Conservation (phyloP, 768 basidiomycete species). For the Gyrodon lividus region DNA sequence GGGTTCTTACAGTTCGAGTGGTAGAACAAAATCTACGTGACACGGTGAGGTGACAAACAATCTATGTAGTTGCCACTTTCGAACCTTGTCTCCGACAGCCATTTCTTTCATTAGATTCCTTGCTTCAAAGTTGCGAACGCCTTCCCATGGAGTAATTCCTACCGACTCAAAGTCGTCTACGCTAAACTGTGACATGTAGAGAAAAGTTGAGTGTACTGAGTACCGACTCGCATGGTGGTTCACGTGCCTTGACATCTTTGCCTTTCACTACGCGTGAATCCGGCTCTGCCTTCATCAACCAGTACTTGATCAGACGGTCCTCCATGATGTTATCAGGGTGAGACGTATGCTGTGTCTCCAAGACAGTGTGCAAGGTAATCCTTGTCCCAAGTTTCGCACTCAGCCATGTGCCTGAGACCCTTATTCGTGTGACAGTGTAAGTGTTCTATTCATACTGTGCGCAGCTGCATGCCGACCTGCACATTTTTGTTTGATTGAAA, state of each 20-base stretch:
- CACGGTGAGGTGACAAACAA: neutral
- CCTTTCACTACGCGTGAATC: constrained; percentile 83
- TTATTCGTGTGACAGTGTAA: no score
- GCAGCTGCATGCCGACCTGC: no score
- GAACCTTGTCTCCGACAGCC: constrained; percentile 70
- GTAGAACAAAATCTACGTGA: constrained; percentile 71
- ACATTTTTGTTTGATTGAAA: no score
- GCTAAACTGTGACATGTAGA: constrained; percentile 57
- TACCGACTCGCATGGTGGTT: neutral
- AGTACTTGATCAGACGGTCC: constrained; percentile 33
- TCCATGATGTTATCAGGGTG: constrained; percentile 7
- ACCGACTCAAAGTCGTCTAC: constrained; percentile 80
- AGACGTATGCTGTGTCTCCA: neutral
- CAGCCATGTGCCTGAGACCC: no score
- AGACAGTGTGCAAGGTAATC: neutral
- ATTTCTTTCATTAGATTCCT: constrained; percentile 83
- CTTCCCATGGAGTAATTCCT: constrained; percentile 78
- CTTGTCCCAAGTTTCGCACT: neutral
- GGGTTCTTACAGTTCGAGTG: constrained; percentile 85
- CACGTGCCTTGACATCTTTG: constrained; percentile 74
- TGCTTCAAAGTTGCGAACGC: constrained; percentile 83
- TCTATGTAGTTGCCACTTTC: constrained; percentile 7
- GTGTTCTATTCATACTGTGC: no score
- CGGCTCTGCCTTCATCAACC: constrained; percentile 88
- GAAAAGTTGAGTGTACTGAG: constrained; percentile 2